phyloP scores from a whole-genome alignment of 768 basidiomycete species.

The Boletus rubescentipes region DNA sequence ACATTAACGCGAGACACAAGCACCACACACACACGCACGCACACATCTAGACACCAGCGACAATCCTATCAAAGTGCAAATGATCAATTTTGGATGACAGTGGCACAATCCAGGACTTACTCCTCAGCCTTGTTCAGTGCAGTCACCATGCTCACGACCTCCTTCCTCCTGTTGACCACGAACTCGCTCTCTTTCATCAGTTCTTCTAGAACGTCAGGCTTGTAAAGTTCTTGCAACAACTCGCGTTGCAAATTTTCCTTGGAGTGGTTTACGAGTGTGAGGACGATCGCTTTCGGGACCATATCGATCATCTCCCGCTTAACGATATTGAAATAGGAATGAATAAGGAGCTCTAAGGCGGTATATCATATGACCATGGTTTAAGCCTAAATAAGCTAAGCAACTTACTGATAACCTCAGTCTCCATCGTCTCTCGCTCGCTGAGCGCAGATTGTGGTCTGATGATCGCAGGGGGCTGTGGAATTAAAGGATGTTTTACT shows the following conservation, averaged over 20 bases:
- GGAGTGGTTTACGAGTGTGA: constrained; percentile 88
- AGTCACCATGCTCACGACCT: constrained; percentile 88
- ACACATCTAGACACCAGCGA: constrained; percentile 53
- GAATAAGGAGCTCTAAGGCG: constrained; percentile 81
- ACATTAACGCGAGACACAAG: constrained; percentile 19
- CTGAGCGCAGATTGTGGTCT: constrained; percentile 87
- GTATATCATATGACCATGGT: constrained; percentile 1
- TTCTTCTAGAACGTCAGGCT: constrained; percentile 93
- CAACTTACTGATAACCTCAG: constrained; percentile 95
- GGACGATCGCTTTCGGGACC: constrained; percentile 94
- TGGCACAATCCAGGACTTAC: constrained; percentile 57
- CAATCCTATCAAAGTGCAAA: constrained; percentile 43
- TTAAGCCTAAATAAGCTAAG: neutral
- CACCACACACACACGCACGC: neutral
- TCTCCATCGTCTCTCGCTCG: constrained; percentile 97
- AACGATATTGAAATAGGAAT: constrained; percentile 97
- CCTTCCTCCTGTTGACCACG: constrained; percentile 88
- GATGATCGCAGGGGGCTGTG: constrained; percentile 79
- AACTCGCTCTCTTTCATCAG: constrained; percentile 92
- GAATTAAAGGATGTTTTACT: neutral
- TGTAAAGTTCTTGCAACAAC: constrained; percentile 93
- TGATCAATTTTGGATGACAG: constrained; percentile 16
- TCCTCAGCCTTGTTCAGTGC: constrained; percentile 97
- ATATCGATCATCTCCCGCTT: constrained; percentile 99
- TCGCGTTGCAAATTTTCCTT: constrained; percentile 96